Evolutionary conservation across 2,329 filamentous ascomycete species (phyloP), one percentile per base, ranked within the genome.

Genomic region (Aspergillus niger): DNA sequence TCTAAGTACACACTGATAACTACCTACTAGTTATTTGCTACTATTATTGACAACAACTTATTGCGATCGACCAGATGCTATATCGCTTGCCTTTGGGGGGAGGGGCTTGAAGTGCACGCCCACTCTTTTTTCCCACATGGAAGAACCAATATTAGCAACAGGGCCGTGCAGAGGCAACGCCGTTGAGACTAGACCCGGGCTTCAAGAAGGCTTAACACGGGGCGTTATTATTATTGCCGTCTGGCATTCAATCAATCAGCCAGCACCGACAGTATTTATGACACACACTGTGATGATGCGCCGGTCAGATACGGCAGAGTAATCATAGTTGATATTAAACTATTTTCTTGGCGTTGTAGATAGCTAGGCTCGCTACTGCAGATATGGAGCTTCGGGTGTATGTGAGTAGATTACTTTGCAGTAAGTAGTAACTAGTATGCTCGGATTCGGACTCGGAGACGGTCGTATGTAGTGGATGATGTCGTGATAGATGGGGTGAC

Each of bases 61-160:
- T 65, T 65, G 41, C 53, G 63, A 65, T 65, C 63, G 58, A 44
- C 63, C 54, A 53, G 32, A 26, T 44, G 54, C 54, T 49, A 57
- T 39, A 54, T 61, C 49, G 58, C 53, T 61, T 59, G 55, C 60
- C 56, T 62, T 61, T 61, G 59, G 59, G 62, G 59, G 56, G 59
- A 62, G n/a, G n/a, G 59, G 52, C 59, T 59, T 2, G 6, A 13
- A 28, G 38, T 26, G 26, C 53, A 20, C 43, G 26, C 61, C 61
- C 38, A 53, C 39, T 43, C 41, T 44, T 36, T 32, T 32, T 36
- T 44, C 50, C 61, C 61, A 63, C 58, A 63, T 63, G 61, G 61
- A 43, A 63, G 52, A 48, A 36, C 54, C 58, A 60, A 58, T 59
- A 57, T 63, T 63, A 61, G 58, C 58, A 61, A 44, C 36, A 57